phyloP scores from a whole-genome alignment of 116 monocot species.

The Dioscorea cayenensis region DNA sequence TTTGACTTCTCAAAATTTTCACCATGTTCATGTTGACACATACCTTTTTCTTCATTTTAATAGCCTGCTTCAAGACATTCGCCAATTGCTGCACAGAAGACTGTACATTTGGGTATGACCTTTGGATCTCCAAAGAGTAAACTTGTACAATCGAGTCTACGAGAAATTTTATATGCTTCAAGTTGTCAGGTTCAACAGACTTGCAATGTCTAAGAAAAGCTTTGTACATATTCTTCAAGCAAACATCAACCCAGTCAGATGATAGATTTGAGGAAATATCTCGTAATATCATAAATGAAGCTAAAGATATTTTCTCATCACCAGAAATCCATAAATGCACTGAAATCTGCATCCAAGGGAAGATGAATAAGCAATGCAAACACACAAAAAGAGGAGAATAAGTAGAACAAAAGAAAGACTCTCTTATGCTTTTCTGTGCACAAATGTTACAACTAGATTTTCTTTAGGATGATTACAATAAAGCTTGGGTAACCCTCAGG shows the following conservation, averaged over 20 bases:
- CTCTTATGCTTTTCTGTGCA: too few species aligned
- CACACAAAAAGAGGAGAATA: too few species aligned
- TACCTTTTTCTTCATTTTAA: slow-evolving; percentile 73
- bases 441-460: too few species aligned
- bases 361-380: slow-evolving; percentile 3
- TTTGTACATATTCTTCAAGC: slow-evolving; percentile 46
- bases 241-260: slow-evolving; percentile 41
- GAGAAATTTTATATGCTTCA: slow-evolving; percentile 55
- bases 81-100: slow-evolving; percentile 57
- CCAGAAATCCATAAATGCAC: slow-evolving; percentile 85
- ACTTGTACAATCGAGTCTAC: slow-evolving; percentile 48
- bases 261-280: slow-evolving; percentile 37
- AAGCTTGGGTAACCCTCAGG: too few species aligned
- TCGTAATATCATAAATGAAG: slow-evolving; percentile 49
- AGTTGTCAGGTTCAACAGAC: slow-evolving; percentile 51
- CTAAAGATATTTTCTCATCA: slow-evolving; percentile 53
- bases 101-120: slow-evolving; percentile 38
- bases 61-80: slow-evolving; percentile 35
- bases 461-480: too few species aligned
- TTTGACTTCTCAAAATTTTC: too few species aligned
- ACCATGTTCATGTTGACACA: background rate
- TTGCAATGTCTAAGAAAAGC: slow-evolving; percentile 56
- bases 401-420: too few species aligned
- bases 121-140: slow-evolving; percentile 58
- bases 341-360: slow-evolving; percentile 45